Base-by-base conservation (phyloP, 176 grass and related monocot species). In the Triticum turgidum region DNA sequence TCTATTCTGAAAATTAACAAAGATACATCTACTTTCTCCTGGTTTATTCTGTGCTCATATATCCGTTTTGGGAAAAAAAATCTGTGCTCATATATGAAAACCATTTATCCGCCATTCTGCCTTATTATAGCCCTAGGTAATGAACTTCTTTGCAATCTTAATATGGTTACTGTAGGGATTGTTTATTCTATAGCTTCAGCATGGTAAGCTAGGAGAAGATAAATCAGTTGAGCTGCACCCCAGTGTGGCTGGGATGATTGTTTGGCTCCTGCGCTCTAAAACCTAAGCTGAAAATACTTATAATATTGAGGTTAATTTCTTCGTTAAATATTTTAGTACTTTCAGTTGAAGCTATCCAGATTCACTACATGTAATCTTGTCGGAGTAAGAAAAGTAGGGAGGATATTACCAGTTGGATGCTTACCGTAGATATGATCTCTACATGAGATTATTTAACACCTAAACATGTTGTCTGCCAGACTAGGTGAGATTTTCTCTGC, bases 1-100 rank as follows among this genome's bases (percentile, higher is more conserved):
- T 58, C 56, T 11, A 41, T 83, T 69, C 1, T 22, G 14, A 61
- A 41, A 62, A 20, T 18, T 5, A 21, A 11, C 2, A 22, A 81
- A 82, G n/a, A 67, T 44, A 32, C 5, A 52, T 88, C 18, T 65
- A 66, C 49, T 66, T 65, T 27, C 32, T 69, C 80, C 73, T 86
- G 52, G 22, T 79, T 87, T 89, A 41, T 58, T 20, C 51, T 54
- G 20, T 73, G 27, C 15, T 32, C 58, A 15, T 80, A 66, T 79
- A 82, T 34, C 39, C 9, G 39, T 42, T 42, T 42, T 2, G 38
- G 38, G 1, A 39, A 9, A 39, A 39, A 37, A 39, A 39, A 42
- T 18, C 51, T 54, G 24, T 73, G 35, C 15, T 32, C 58, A 17
- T 80, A 58, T 79, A 82, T 61, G 35, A 4, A 29, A 69, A 65